Percentiles rank a stretch among this genome's conserved stretches.
Evolutionary conservation across 169 alveolate genomes (phyloP).

Genomic region (Plasmodium cynomolgi): DNA sequence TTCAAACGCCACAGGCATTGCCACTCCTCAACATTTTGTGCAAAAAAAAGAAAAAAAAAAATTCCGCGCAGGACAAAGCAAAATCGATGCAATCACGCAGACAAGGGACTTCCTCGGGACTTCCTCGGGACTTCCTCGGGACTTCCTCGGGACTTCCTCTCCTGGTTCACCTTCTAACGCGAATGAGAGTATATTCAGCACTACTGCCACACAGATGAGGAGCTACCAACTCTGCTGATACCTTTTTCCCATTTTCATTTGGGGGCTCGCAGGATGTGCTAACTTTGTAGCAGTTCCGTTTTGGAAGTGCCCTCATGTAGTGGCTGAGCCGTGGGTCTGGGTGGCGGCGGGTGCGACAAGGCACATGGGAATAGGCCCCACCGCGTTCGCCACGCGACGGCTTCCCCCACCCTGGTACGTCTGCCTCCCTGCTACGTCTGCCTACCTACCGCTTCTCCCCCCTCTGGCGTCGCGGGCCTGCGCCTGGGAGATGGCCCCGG

Average conservation of each 20-base stretch:
- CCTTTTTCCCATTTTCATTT: background rate
- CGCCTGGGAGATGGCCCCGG: slow-evolving; percentile 18
- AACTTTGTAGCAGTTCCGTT: background rate
- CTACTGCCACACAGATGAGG: background rate
- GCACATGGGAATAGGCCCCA: no score
- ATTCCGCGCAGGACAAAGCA: background rate
- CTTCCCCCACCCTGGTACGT: background rate
- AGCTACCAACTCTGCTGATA: background rate
- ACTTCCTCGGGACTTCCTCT: background rate
- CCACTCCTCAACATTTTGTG: background rate
- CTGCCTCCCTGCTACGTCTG: no score
- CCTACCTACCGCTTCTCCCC: background rate
- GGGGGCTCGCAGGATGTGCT: background rate
- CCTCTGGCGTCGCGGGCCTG: background rate
- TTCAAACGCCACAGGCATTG: background rate
- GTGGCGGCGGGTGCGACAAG: background rate
- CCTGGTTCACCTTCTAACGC: background rate
- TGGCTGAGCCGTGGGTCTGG: background rate
- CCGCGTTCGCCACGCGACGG: background rate
- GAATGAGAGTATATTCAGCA: background rate
- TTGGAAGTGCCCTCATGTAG: background rate
- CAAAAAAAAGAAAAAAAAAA: no score
- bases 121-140: no score
- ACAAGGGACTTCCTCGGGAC: no score
- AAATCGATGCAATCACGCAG: background rate